These are phyloP conservation scores for Schizochytrium sp. DNA, from an alignment of 108 stramenopile genomes.

Conservation along the genomic window DNA sequence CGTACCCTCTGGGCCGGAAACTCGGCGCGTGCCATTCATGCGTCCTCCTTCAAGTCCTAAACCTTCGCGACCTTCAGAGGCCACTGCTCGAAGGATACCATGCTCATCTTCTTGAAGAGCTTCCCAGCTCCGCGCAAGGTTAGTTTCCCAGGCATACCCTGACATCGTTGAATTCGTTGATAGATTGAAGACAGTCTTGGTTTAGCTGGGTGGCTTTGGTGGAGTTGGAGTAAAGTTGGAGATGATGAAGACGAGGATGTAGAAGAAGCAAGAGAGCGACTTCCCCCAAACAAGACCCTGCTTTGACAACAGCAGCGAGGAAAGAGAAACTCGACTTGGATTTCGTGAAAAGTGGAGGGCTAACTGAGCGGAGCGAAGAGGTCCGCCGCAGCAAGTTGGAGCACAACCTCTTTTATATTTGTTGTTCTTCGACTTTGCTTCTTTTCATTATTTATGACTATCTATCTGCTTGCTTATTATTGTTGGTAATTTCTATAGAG, in stretches of 20 bases:
- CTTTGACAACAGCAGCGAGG: background rate
- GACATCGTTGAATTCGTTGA: too few species aligned
- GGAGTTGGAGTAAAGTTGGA: background rate
- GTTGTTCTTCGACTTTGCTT: too few species aligned
- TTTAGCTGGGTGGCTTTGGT: background rate
- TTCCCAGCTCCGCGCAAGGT: conserved; percentile 53
- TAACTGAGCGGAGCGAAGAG: too few species aligned
- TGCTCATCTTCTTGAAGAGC: conserved; percentile 42
- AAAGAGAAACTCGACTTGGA: background rate
- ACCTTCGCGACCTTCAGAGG: background rate
- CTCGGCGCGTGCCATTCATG: background rate
- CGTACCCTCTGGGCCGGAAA: conserved; percentile 16
- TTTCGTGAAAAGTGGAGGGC: too few species aligned
- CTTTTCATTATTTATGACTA: too few species aligned
- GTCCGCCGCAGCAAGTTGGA: too few species aligned
- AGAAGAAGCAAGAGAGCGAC: background rate
- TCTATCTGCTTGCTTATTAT: too few species aligned
- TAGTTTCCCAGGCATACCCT: conserved; percentile 53
- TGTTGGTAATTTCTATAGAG: too few species aligned
- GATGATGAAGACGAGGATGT: background rate
- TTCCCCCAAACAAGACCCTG: background rate
- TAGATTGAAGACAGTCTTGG: background rate
- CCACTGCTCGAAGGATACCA: conserved; percentile 28
- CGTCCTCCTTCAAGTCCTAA: background rate
- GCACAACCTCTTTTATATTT: too few species aligned